Conservation (phyloP, 306 rosid genomes). For the Ammopiptanthus mongolicus region DNA sequence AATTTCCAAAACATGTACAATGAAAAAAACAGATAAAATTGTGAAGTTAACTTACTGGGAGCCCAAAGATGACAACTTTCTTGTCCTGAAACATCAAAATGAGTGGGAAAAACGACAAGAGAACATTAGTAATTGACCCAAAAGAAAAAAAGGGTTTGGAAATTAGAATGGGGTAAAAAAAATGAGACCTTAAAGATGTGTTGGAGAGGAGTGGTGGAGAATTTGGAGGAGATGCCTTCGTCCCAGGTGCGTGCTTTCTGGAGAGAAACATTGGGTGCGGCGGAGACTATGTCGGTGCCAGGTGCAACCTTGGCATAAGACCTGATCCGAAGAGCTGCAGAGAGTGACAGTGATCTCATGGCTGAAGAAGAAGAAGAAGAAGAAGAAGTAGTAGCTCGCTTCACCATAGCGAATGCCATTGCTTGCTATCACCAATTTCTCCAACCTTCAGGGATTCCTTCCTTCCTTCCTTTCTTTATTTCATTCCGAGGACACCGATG, state of each 20-base stretch:
- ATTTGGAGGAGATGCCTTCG: constrained; percentile 80
- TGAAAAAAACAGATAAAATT: background rate
- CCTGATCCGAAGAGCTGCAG: constrained; percentile 35
- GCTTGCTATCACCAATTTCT: background rate
- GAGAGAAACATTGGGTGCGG: constrained; percentile 70
- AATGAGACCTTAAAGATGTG: constrained; percentile 70
- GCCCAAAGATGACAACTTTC: constrained; percentile 89
- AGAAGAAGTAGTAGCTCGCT: constrained; percentile 38
- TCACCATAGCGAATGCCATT: constrained; percentile 60
- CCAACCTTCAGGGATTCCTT: background rate
- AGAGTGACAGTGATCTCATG: constrained; percentile 33
- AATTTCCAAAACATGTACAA: too few relatives aligned
- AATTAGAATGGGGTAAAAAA: background rate
- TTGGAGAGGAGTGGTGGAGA: constrained; percentile 75
- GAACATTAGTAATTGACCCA: constrained; percentile 5
- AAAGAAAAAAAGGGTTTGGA: background rate
- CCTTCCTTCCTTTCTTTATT: background rate
- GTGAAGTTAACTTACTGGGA: constrained; percentile 61
- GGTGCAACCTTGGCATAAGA: constrained; percentile 49
- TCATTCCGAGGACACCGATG: background rate
- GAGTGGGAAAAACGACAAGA: background rate
- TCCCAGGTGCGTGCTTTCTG: constrained; percentile 96
- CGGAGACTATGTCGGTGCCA: constrained; percentile 68
- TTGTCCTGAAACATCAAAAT: constrained; percentile 55
- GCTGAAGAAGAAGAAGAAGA: constrained; percentile 33